Percentiles rank a stretch among this genome's conserved stretches.
Conservation (phyloP, 192 early-diverging fungal genomes). For the Glomus cerebriforme region DNA sequence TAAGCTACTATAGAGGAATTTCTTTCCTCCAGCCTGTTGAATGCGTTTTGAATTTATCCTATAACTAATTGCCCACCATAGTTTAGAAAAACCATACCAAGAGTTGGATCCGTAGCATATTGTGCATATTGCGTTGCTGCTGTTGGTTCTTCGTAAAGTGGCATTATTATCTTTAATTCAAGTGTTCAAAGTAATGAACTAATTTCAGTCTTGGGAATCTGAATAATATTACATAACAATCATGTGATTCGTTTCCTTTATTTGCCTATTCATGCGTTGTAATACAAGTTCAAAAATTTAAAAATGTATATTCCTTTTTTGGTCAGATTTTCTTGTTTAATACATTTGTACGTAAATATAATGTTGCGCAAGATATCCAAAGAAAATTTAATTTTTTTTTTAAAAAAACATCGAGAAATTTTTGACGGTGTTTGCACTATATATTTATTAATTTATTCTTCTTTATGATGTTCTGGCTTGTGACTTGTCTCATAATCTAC, state of each 20-base stretch:
- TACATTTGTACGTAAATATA: too few relatives aligned
- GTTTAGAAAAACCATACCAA: neutral
- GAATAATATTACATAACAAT: too few relatives aligned
- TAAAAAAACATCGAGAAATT: too few relatives aligned
- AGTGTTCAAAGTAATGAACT: neutral
- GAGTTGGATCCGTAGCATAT: neutral
- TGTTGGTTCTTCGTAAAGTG: constrained; percentile 15
- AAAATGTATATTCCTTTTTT: too few relatives aligned
- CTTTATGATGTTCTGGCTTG: constrained; percentile 70
- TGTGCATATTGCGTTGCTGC: constrained; percentile 12
- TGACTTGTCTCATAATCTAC: constrained; percentile 91
- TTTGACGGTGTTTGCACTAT: too few relatives aligned
- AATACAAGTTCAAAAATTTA: too few relatives aligned
- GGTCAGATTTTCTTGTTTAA: too few relatives aligned
- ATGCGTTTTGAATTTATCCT: neutral
- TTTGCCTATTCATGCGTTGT: too few relatives aligned
- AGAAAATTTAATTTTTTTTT: too few relatives aligned
- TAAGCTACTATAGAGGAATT: neutral
- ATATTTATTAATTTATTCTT: neutral
- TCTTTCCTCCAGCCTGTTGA: neutral
- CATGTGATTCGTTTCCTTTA: too few relatives aligned
- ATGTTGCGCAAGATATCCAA: too few relatives aligned
- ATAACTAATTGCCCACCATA: neutral
- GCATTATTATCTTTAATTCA: neutral
- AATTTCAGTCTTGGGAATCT: neutral